These are phyloP conservation scores for Termitomyces sp. DNA, from an alignment of 768 basidiomycete genomes.

Conservation along the genomic window DNA sequence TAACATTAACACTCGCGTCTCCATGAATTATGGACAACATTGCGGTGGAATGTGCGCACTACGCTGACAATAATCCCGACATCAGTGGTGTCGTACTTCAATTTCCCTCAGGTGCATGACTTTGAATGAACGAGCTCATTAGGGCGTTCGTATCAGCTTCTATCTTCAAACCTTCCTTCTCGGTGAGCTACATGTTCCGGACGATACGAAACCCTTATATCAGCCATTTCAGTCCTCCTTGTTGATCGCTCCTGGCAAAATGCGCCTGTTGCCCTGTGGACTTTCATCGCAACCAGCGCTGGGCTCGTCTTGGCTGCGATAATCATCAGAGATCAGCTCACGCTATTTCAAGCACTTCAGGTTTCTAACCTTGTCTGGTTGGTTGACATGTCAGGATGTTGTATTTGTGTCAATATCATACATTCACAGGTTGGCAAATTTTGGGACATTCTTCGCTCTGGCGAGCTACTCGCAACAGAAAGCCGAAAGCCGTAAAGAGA, in stretches of 20 bases:
- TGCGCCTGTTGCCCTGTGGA: conserved; percentile 35
- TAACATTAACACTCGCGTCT: not conserved
- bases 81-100: conserved; percentile 28
- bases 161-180: conserved; percentile 22
- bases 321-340: conserved; percentile 25
- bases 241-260: conserved; percentile 36
- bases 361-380: conserved; percentile 37
- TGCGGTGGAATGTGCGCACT: conserved; percentile 6
- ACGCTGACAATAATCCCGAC: conserved; percentile 24
- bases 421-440: conserved; percentile 33
- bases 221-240: conserved; percentile 23
- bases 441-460: conserved; percentile 34
- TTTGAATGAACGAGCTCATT: not conserved
- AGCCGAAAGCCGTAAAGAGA: conserved; percentile 15
- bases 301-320: conserved; percentile 34
- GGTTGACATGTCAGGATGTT: not conserved
- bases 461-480: conserved; percentile 36
- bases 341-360: conserved; percentile 34
- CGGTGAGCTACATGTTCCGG: conserved; percentile 10
- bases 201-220: not conserved
- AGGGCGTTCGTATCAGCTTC: conserved; percentile 31
- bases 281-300: conserved; percentile 35
- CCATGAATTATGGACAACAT: conserved; percentile 4
- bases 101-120: not conserved
- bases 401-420: not conserved